Base-by-base conservation (phyloP, 2,329 filamentous ascomycete species). In the Phaeosphaeriaceae sp. region DNA sequence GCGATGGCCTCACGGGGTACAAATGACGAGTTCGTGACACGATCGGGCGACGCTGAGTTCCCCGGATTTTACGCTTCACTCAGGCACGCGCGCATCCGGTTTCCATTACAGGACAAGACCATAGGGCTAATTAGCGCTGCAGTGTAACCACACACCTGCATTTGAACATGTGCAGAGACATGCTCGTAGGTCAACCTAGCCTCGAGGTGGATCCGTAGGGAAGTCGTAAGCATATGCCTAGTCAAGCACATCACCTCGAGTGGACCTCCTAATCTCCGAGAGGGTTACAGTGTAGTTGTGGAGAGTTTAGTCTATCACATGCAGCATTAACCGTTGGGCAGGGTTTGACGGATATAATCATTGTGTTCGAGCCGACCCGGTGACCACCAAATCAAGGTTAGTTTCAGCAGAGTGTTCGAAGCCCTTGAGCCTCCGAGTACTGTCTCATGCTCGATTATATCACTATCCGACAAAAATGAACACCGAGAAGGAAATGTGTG, bases 341-440 rank as follows among this genome's bases (percentile, higher is more conserved):
- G 51, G 54, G 48, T 53, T 58, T 45, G 48, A 59, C 61, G 61
- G 63, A 60, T 58, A 65, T 69, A 58, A 67, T 60, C 51, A 48
- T 54, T 59, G 54, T 64, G 53, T 51, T 55, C 65, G 63, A 63
- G 66, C 71, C 63, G 68, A 67, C 60, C 69, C 69, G 67, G 67
- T 74, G 71, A 75, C 59, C 55, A 54, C 65, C 67, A 55, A 51
- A 68, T 69, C 54, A 24, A 58, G 68, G 57, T 56, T 74, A 72
- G 69, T 53, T 50, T 44, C 46, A 61, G 48, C 44, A 47, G 19
- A 22, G 20, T 45, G 41, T 33, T 44, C 27, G 25, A 49, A 49
- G 36, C 33, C 27, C 20, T 22, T 40, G 19, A 50, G 31, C 33
- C 48, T 50, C 22, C 31, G 33, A 50, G 48, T n/a, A 19, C 31